These are phyloP conservation scores for Globisporangium irregulare DNA, from an alignment of 352 stramenopile species.

Conservation along the genomic window DNA sequence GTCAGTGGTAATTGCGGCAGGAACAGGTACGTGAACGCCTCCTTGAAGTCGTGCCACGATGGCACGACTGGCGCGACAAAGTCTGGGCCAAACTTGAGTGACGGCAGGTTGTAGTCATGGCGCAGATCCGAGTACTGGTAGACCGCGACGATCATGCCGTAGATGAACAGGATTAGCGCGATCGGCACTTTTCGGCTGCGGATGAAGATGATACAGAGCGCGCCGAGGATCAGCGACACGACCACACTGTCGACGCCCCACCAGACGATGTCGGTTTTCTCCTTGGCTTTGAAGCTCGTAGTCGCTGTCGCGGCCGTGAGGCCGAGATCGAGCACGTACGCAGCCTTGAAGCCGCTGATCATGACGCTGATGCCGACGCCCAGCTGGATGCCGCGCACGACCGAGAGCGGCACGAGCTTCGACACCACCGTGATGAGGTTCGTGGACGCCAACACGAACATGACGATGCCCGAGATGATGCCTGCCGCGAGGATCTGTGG, in stretches of 20 bases:
- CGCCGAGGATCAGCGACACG: slow-evolving; percentile 61
- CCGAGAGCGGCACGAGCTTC: slow-evolving; percentile 81
- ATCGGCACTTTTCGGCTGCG: slow-evolving; percentile 59
- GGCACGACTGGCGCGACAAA: slow-evolving; percentile 60
- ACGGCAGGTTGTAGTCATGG: slow-evolving; percentile 49
- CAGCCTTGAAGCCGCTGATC: slow-evolving; percentile 74
- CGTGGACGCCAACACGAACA: slow-evolving; percentile 78
- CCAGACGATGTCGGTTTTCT: slow-evolving; percentile 37
- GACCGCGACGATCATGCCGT: slow-evolving; percentile 60
- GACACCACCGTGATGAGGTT: slow-evolving; percentile 90
- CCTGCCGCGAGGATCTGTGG: slow-evolving; percentile 83
- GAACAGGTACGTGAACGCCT: slow-evolving; percentile 84
- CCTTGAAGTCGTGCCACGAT: slow-evolving; percentile 48
- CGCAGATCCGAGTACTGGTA: slow-evolving; percentile 53
- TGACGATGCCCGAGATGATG: slow-evolving; percentile 72
- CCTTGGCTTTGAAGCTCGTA: slow-evolving; percentile 29
- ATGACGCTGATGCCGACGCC: slow-evolving; percentile 88
- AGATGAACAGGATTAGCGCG: slow-evolving; percentile 63
- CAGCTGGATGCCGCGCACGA: slow-evolving; percentile 91
- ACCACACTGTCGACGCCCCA: slow-evolving; percentile 66
- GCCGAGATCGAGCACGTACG: slow-evolving; percentile 45
- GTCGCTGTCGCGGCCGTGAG: slow-evolving; percentile 25
- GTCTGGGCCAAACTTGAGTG: slow-evolving; percentile 48
- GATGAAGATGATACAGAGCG: slow-evolving; percentile 72
- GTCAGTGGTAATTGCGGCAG: slow-evolving; percentile 91